Base-by-base conservation (phyloP, 1,139 yeast genomes). In the Hansenula anomala region DNA sequence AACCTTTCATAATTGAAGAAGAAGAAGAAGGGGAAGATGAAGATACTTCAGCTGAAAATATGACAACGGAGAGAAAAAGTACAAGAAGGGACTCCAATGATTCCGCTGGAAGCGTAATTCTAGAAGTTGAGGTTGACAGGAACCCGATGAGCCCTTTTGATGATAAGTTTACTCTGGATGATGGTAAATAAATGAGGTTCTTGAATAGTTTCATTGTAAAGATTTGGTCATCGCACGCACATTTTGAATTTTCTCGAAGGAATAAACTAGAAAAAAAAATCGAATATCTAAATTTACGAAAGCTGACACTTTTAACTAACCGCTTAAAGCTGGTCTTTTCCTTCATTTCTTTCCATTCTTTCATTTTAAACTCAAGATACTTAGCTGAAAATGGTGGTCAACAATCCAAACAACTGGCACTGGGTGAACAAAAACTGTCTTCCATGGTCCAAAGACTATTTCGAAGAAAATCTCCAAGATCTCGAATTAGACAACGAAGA, bases 361-460 rank as follows among this genome's bases (percentile, higher is more conserved):
- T 9, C 22, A 20, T n/a, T n/a, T n/a, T n/a, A n/a, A n/a, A n/a
- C n/a, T n/a, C n/a, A n/a, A n/a, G n/a, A n/a, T n/a, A n/a, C n/a
- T n/a, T n/a, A n/a, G n/a, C n/a, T n/a, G n/a, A 45, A 27, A 26
- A 81, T 82, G 90, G 85, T 80, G 38, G 89, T 83, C 33, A 83
- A 82, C 59, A 84, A 84, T 66, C 94, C 94, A 34, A 83, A 84
- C 62, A 84, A 84, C 75, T 84, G 92, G 94, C 92, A 84, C 66
- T 84, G 94, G 92, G 80, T 84, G 31, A 88, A 83, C 55, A 82
- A 78, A 56, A 82, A 83, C 66, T 82, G 90, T 51, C 69, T 83
- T 39, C 80, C 86, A 40, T 84, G 92, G 92, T 73, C 87, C 17
- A 76, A 76, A 54, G 63, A 64, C 12, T 83, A 82, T 56, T 67